These are phyloP conservation scores for Trichoderma virens DNA, from an alignment of 495 filamentous ascomycete genomes.

Conservation along the genomic window DNA sequence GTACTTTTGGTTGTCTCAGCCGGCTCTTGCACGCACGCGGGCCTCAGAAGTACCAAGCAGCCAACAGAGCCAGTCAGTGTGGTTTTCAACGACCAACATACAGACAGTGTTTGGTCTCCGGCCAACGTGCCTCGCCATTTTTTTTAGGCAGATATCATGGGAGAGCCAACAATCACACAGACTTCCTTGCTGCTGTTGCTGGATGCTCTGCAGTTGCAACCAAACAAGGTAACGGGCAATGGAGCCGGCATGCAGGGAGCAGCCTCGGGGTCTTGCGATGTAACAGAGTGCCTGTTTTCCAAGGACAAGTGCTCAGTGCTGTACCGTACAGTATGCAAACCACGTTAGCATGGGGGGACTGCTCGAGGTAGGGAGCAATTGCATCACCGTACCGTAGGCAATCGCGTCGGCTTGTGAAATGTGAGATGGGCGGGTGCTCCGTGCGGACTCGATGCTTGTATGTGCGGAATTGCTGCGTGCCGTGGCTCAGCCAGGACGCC, in stretches of 20 bases:
- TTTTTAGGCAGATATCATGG: conserved; percentile 3
- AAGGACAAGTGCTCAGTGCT: neutral
- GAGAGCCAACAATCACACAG: neutral
- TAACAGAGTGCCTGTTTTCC: neutral
- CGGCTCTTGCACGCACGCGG: neutral
- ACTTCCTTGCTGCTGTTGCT: neutral
- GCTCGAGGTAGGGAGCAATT: neutral
- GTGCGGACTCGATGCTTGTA: neutral
- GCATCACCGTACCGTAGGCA: neutral
- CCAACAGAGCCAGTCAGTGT: neutral
- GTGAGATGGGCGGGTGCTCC: neutral
- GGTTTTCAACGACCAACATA: neutral
- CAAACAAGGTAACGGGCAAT: neutral
- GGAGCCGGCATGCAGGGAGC: neutral
- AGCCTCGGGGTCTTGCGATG: neutral
- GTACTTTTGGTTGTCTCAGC: conserved; percentile 7
- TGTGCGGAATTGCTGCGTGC: neutral
- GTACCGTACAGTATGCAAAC: neutral
- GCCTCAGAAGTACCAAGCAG: neutral
- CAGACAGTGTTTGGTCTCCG: neutral
- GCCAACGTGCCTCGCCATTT: neutral
- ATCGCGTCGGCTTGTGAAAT: neutral
- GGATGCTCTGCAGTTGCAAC: neutral
- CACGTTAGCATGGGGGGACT: neutral
- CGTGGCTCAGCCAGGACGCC: neutral